phyloP scores from a whole-genome alignment of 805 yeast genomes.

The Candida insectalens region DNA sequence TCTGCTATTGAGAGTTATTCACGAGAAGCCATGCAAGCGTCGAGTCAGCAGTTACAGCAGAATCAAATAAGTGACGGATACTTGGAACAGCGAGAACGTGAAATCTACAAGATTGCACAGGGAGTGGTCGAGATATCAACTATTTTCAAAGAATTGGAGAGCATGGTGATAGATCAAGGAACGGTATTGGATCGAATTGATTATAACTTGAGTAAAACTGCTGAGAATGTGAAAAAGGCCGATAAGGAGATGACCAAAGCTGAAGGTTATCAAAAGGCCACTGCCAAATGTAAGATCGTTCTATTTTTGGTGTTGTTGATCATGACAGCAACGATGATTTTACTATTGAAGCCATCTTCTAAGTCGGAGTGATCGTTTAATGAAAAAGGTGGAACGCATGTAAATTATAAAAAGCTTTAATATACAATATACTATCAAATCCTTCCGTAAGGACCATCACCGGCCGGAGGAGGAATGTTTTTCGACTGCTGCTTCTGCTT shows the following conservation, averaged over 20 bases:
- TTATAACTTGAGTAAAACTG: slow-evolving; percentile 79
- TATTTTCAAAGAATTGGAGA: slow-evolving; percentile 88
- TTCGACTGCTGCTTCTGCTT: slow-evolving; percentile 1
- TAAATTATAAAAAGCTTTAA: no score
- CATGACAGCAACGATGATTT: slow-evolving; percentile 57
- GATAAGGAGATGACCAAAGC: slow-evolving; percentile 73
- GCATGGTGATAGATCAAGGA: slow-evolving; percentile 90
- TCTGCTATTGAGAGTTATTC: slow-evolving; percentile 37
- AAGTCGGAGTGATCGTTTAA: no score
- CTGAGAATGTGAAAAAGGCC: slow-evolving; percentile 63
- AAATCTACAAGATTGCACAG: slow-evolving; percentile 83
- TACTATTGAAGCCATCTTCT: slow-evolving; percentile 71
- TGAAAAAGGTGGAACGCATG: background rate
- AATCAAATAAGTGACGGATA: slow-evolving; percentile 29
- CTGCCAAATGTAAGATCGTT: slow-evolving; percentile 85
- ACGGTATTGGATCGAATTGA: slow-evolving; percentile 89
- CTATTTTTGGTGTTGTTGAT: slow-evolving; percentile 64
- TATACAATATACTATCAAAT: background rate
- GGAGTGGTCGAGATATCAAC: slow-evolving; percentile 91
- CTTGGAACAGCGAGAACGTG: slow-evolving; percentile 73
- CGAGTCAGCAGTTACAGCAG: slow-evolving; percentile 32
- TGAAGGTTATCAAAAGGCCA: slow-evolving; percentile 71
- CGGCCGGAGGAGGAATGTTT: slow-evolving; percentile 1
- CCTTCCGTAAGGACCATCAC: slow-evolving; percentile 2
- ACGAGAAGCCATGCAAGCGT: slow-evolving; percentile 36